Base-by-base conservation (phyloP, 2,329 filamentous ascomycete genomes). In the Penicillium sp. region DNA sequence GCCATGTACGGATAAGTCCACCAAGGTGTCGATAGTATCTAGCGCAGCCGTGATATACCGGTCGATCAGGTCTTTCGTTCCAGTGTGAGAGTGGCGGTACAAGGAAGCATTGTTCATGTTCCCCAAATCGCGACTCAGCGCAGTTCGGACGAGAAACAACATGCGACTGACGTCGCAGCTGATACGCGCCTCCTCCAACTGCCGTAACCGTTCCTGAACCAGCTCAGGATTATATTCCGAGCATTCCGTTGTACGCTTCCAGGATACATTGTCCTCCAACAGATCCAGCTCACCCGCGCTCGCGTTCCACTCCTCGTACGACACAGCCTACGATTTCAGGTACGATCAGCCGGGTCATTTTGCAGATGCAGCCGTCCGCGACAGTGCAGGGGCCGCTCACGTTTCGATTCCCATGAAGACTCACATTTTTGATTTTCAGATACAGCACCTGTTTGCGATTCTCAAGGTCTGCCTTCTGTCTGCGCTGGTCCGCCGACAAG, bases 21-120 rank as follows among this genome's bases (percentile, higher is more conserved):
- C 79, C 47, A 95, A 69, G 0, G 82, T 77, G 5, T 83, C 76
- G 50, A 97, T 84, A 0, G 88, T 89, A 48, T 83, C 77, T 28
- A 90, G 72, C 1, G 88, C 84, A 1, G 88, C 89, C 43, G 86
- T 81, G 52, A 95, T 90, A 60, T 96, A 96, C 32, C 81, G 77
- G 69, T 96, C 90, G 52, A 95, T 91, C 54, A 95, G 70, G 50
- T 79, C 76, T 71, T 96, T 96, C 7, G 90, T 95, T 4, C 90
- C 91, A 11, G 88, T 79, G 62, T 93, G 84, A 0, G 86, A 87
- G 64, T 93, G 87, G 47, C 84, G 84, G 71, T 96, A 96, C 2
- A 96, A 76, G 45, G 83, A 79, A 37, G 85, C 78, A 61, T 90
- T 86, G 52, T 87, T 88, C 85, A 96, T 95, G 44, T 86, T 86